Evolutionary conservation across 2,329 filamentous ascomycete genomes (phyloP).

Genomic region (Colletotrichum abscissum): DNA sequence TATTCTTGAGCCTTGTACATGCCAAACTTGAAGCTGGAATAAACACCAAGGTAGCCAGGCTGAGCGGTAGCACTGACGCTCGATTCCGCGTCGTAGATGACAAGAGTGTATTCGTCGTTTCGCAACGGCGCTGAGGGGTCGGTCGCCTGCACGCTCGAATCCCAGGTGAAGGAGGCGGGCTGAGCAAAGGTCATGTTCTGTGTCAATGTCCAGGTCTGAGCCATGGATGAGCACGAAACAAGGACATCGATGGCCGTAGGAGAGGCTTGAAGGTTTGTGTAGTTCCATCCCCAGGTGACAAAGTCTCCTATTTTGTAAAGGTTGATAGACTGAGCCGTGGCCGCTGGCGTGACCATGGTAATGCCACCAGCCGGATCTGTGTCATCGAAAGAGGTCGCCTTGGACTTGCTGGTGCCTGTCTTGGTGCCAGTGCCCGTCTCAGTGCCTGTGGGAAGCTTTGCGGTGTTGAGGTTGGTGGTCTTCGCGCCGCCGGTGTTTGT

Average conservation of each 20-base stretch:
- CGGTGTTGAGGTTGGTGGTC: slow-evolving; percentile 55
- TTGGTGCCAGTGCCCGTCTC: slow-evolving; percentile 40
- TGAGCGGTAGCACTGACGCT: slow-evolving; percentile 60
- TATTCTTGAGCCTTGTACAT: slow-evolving; percentile 67
- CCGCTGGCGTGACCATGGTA: slow-evolving; percentile 52
- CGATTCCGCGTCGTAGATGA: slow-evolving; percentile 70
- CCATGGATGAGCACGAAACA: slow-evolving; percentile 63
- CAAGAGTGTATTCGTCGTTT: slow-evolving; percentile 68
- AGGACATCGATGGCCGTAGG: slow-evolving; percentile 72
- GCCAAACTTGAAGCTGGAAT: slow-evolving; percentile 64
- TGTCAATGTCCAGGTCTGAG: slow-evolving; percentile 69
- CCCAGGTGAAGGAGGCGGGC: slow-evolving; percentile 64
- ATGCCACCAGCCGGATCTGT: slow-evolving; percentile 62
- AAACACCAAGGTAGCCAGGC: slow-evolving; percentile 66
- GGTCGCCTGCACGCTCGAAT: slow-evolving; percentile 63
- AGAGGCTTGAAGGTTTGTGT: slow-evolving; percentile 67
- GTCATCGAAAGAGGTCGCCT: slow-evolving; percentile 56
- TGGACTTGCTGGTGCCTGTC: slow-evolving; percentile 41
- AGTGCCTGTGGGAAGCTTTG: slow-evolving; percentile 40
- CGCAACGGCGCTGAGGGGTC: slow-evolving; percentile 59
- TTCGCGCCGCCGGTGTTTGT: slow-evolving; percentile 42
- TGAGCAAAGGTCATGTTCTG: slow-evolving; percentile 70
- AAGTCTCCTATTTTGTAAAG: slow-evolving; percentile 71
- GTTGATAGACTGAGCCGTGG: slow-evolving; percentile 54
- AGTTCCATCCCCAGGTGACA: slow-evolving; percentile 74